phyloP scores from a whole-genome alignment of 2,329 filamentous ascomycete genomes.

The Beauveria sp. region DNA sequence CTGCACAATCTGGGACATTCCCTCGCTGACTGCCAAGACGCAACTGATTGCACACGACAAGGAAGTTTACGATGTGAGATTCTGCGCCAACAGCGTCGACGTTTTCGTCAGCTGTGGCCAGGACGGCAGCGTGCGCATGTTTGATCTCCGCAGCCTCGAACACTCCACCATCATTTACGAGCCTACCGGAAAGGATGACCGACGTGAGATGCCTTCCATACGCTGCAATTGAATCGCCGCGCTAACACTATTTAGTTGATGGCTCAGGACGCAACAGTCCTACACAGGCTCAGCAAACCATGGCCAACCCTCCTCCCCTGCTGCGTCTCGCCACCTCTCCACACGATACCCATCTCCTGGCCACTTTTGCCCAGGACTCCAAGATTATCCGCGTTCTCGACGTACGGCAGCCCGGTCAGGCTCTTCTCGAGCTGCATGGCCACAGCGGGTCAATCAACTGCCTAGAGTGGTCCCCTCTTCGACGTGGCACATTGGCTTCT shows the following conservation, averaged over 20 bases:
- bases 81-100: slow-evolving; percentile 97
- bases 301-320: slow-evolving; percentile 68
- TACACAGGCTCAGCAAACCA: slow-evolving; percentile 67
- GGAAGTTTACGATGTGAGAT: slow-evolving; percentile 96
- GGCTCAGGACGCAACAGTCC: slow-evolving; percentile 62
- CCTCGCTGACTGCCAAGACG: slow-evolving; percentile 93
- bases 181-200: slow-evolving; percentile 76
- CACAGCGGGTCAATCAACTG: slow-evolving; percentile 82
- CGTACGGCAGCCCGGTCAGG: slow-evolving; percentile 91
- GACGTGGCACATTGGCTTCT: slow-evolving; percentile 81
- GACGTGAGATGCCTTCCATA: slow-evolving; percentile 46
- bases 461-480: slow-evolving; percentile 88
- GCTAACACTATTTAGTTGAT: slow-evolving; percentile 33
- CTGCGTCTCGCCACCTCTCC: slow-evolving; percentile 82
- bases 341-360: slow-evolving; percentile 88
- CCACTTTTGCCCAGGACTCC: slow-evolving; percentile 94
- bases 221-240: slow-evolving; percentile 1
- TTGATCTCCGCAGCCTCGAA: slow-evolving; percentile 90
- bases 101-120: slow-evolving; percentile 97
- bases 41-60: slow-evolving; percentile 98
- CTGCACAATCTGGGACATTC: slow-evolving; percentile 99
- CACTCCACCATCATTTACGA: slow-evolving; percentile 99
- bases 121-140: slow-evolving; percentile 97
- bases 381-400: slow-evolving; percentile 91
- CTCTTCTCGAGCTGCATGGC: slow-evolving; percentile 84